Evolutionary conservation across 148 eudicot species (phyloP), one percentile per base, ranked within the genome.

Genomic region (Vaccinium darrowii): DNA sequence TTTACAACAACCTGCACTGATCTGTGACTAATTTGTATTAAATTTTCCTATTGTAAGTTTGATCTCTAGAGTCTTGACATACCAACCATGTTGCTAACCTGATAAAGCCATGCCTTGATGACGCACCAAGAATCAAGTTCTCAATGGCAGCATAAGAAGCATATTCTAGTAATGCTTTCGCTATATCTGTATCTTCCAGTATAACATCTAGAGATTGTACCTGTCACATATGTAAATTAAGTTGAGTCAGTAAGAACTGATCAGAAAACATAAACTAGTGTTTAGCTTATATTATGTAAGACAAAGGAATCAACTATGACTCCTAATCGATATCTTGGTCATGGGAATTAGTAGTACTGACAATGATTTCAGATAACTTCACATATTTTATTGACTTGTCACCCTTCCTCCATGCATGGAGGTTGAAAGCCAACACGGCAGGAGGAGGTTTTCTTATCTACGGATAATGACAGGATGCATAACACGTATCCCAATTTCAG

Each of bases 51-150:
- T n/a, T 63, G 69, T 69, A 69, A 27, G 15, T 12, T 5, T 69
- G 74, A 25, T 69, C 39, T 25, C 74, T 12, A 2, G 30, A 11
- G 36, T 3, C 74, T 27, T 3, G 39, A 27, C 67, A 4, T 69
- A 27, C 74, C 5, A 27, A 23, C 27, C 74, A 5, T 69, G 39
- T 27, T 69, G 53, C 85, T 87, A n/a, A 95, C 98, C 93, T 94
- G 80, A 95, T 88, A 86, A 96, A 89, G 85, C 98, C 97, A 84
- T 92, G 92, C 78, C 84, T 87, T 16, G 91, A 90, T 12, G 95
- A 84, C 65, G 94, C 92, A 53, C 99, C 99, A 84, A 96, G 90
- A 76, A 96, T 95, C 87, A 96, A 87, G 85, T 87, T 91, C 78
- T 96, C 97, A 52, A 96, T 93, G 52, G 94, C 98, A 81, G 95